Conservation (phyloP, 192 early-diverging fungal genomes). For the Coemansia sp. region DNA sequence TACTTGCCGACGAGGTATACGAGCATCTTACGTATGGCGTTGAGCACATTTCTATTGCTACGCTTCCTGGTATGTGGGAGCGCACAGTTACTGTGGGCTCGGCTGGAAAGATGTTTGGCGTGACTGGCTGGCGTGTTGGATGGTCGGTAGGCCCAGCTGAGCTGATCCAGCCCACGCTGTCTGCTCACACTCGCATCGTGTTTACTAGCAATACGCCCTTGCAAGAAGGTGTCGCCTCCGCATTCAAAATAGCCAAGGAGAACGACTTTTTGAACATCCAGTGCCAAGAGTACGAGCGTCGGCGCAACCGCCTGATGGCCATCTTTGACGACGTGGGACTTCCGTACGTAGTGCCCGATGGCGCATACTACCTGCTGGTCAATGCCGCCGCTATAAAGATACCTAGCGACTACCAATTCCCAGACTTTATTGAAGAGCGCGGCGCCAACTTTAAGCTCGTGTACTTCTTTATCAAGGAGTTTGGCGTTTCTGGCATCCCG, state of each 20-base stretch:
- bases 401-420: slow-evolving; percentile 62
- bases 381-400: slow-evolving; percentile 69
- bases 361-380: slow-evolving; percentile 91
- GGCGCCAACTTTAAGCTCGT: slow-evolving; percentile 77
- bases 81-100: slow-evolving; percentile 92
- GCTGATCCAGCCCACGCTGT: slow-evolving; percentile 70
- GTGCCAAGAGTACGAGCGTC: slow-evolving; percentile 62
- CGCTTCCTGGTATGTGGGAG: slow-evolving; percentile 84
- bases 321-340: slow-evolving; percentile 68
- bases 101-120: slow-evolving; percentile 92
- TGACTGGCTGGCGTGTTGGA: slow-evolving; percentile 96
- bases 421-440: slow-evolving; percentile 57
- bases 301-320: slow-evolving; percentile 71
- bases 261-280: slow-evolving; percentile 71
- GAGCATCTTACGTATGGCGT: slow-evolving; percentile 87
- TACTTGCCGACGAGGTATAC: slow-evolving; percentile 93
- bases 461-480: slow-evolving; percentile 82
- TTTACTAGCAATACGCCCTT: slow-evolving; percentile 89
- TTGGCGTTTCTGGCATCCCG: slow-evolving; percentile 90
- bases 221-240: slow-evolving; percentile 79
- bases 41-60: slow-evolving; percentile 73
- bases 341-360: slow-evolving; percentile 82
- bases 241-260: slow-evolving; percentile 63
- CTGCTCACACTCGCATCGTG: slow-evolving; percentile 87
- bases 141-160: slow-evolving; percentile 81